These are phyloP conservation scores for Inga leiocalycina DNA, from an alignment of 306 rosid species.

Conservation along the genomic window DNA sequence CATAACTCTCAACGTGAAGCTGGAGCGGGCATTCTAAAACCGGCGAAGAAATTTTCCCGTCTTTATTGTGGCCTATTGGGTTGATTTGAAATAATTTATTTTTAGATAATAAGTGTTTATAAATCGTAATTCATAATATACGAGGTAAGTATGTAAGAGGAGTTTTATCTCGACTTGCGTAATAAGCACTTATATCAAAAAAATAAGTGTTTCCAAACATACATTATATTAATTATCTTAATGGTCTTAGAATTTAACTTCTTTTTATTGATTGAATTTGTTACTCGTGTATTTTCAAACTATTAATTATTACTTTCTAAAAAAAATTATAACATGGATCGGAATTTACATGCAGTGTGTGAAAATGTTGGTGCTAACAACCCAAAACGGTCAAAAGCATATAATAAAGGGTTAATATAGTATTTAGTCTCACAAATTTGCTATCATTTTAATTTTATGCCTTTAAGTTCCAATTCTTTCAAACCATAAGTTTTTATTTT, in stretches of 20 bases:
- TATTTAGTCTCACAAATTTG: too few species aligned
- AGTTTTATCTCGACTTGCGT: too few species aligned
- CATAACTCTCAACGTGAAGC: background rate
- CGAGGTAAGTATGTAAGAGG: too few species aligned
- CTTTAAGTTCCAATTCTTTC: too few species aligned
- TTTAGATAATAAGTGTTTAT: too few species aligned
- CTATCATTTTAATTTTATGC: too few species aligned
- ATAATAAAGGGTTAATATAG: background rate
- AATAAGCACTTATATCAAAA: too few species aligned
- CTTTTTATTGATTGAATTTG: background rate
- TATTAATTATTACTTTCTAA: background rate
- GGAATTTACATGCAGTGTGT: background rate
- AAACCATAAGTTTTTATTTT: too few species aligned
- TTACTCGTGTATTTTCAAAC: background rate
- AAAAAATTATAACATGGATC: too few species aligned
- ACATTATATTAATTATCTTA: background rate
- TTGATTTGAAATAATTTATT: too few species aligned
- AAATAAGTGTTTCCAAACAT: too few species aligned
- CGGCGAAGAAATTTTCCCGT: background rate
- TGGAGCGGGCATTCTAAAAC: background rate
- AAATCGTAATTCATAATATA: too few species aligned
- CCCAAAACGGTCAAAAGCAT: background rate
- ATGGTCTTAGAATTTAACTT: background rate
- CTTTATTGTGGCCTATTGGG: background rate
- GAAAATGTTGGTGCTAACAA: background rate